Evolutionary conservation across 495 filamentous ascomycete genomes (phyloP), one percentile per base, ranked within the genome.

Genomic region (Hyaloscypha bicolor): DNA sequence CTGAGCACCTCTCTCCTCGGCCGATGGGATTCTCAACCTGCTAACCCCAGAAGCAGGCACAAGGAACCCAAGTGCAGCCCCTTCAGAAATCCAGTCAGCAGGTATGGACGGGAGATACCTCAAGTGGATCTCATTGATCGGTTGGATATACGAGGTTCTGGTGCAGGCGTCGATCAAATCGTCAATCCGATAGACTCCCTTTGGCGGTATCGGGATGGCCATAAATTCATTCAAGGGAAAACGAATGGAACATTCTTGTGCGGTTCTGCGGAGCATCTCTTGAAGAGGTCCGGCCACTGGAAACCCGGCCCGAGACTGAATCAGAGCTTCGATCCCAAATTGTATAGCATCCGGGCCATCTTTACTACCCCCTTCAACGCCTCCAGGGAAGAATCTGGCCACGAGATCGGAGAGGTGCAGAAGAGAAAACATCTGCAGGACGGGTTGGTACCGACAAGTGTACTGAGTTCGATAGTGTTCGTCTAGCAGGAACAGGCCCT

Each of bases 141-240:
- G 75, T 45, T 72, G 71, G 31, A 51, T 33, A 63, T 79, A 80
- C 8, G 67, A 73, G 5, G 67, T 64, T 32, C 75, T 62, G 22
- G 76, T 78, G 56, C 75, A 78, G 11, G 75, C 78, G 48, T 77
- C 68, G 39, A 75, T 62, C 21, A 76, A 45, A 57, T 78, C 72
- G 63, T 78, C 70, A 4, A 74, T 70, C 0, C 67, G 55, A 31
- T 68, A 73, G 5, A 60, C 16, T 3, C 51, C 9, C 11, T 65
- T 67, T 25, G 14, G 55, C 11, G 62, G 59, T 42, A 35, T 31
- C 14, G 62, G 63, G 29, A 55, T 5, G 3, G 52, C 30, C 62
- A 70, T 60, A 19, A 71, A 55, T 14, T 64, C 61, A 9, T 31
- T 30, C 16, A 72, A 1, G 33, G 73, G 63, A 0, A 78, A 45